Evolutionary conservation across 768 basidiomycete species (phyloP).

Genomic region (Arthromyces matolae): DNA sequence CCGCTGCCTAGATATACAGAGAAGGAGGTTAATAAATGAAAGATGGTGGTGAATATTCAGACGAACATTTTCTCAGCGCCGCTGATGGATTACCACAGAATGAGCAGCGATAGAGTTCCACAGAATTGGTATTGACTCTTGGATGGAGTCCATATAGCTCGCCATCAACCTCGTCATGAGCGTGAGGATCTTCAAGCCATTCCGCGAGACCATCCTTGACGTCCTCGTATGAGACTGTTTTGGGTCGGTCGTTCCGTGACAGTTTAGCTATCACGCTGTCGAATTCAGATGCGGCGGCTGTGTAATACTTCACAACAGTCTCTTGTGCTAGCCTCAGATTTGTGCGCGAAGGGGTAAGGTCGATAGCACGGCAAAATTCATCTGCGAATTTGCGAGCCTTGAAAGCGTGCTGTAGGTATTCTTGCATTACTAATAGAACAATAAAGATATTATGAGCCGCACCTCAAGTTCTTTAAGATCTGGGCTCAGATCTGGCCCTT

Average conservation of each 20-base stretch:
- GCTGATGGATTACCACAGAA: conserved; percentile 65
- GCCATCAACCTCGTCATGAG: conserved; percentile 28
- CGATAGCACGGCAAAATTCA: conserved; percentile 46
- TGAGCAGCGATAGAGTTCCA: conserved; percentile 57
- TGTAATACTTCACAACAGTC: conserved; percentile 45
- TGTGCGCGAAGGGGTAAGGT: conserved; percentile 45
- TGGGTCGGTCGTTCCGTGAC: conserved; percentile 21
- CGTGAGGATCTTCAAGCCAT: conserved; percentile 16
- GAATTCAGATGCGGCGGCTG: conserved; percentile 44
- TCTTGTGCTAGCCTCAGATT: conserved; percentile 49
- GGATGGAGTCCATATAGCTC: conserved; percentile 35
- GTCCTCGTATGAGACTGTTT: conserved; percentile 32
- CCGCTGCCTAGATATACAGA: conserved; percentile 19
- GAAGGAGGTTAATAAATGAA: background rate
- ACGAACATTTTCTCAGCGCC: conserved; percentile 45
- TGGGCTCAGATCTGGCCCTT: conserved; percentile 44
- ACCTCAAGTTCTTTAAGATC: conserved; percentile 54
- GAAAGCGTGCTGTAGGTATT: conserved; percentile 25
- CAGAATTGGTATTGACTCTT: conserved; percentile 44
- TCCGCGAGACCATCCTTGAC: conserved; percentile 49
- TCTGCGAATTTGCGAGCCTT: conserved; percentile 48
- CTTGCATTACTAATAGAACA: background rate
- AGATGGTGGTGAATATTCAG: conserved; percentile 2
- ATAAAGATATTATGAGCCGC: conserved; percentile 11
- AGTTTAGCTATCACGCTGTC: conserved; percentile 37